These are phyloP conservation scores for Alternaria sp. DNA, from an alignment of 2,329 filamentous ascomycete genomes.

Conservation along the genomic window DNA sequence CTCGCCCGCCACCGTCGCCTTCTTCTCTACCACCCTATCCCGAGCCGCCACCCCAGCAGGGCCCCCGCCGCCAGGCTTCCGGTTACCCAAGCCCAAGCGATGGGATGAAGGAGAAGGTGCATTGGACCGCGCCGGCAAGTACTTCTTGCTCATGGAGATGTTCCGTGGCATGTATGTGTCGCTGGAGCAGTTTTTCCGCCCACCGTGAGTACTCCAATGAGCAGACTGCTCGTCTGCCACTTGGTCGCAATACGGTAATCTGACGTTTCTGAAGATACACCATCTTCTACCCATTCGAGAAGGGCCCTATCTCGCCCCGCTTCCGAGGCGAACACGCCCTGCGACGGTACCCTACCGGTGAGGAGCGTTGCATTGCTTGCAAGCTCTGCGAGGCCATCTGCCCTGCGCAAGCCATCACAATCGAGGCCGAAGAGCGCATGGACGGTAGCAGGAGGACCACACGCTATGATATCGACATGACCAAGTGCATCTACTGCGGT, in stretches of 20 bases:
- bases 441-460: constrained; percentile 95
- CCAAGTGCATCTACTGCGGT: constrained; percentile 99
- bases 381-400: constrained; percentile 99
- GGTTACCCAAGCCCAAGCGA: constrained; percentile 72
- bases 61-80: constrained; percentile 80
- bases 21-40: constrained; percentile 69
- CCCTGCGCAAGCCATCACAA: constrained; percentile 97
- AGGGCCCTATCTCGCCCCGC: constrained; percentile 95
- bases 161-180: constrained; percentile 96
- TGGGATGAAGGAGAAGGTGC: constrained; percentile 84
- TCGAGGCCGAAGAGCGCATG: constrained; percentile 96
- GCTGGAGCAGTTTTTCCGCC: constrained; percentile 96
- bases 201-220: constrained; percentile 74
- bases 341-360: constrained; percentile 92
- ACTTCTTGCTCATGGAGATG: constrained; percentile 96
- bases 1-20: constrained; percentile 58
- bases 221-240: constrained; percentile 8
- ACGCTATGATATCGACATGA: constrained; percentile 99
- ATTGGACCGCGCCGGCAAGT: constrained; percentile 85
- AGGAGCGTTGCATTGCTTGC: constrained; percentile 99
- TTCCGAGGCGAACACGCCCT: constrained; percentile 99
- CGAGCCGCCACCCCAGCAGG: constrained; percentile 72
- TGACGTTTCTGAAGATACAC: constrained; percentile 73
- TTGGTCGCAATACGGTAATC: constrained; percentile 4
- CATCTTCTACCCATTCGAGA: constrained; percentile 98